Evolutionary conservation across 2,329 filamentous ascomycete genomes (phyloP).

Genomic region (Fusarium concolor): DNA sequence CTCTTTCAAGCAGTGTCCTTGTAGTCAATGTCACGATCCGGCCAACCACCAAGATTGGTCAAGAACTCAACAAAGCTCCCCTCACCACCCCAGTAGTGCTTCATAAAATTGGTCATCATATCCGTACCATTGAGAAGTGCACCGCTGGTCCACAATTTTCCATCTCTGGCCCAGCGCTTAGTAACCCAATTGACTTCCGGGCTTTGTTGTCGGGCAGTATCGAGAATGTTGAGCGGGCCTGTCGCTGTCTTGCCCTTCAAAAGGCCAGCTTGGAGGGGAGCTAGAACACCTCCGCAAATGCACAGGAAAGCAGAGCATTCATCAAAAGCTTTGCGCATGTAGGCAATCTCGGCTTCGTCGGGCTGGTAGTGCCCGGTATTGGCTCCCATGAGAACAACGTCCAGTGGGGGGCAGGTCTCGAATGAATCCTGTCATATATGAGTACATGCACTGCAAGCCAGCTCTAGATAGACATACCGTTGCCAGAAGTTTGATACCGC

Average conservation of each 20-base stretch:
- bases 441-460: no score
- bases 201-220: slow-evolving; percentile 39
- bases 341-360: slow-evolving; percentile 52
- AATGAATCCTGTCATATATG: slow-evolving; percentile 51
- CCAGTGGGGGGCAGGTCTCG: slow-evolving; percentile 53
- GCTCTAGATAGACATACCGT: slow-evolving; percentile 37
- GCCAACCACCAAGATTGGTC: slow-evolving; percentile 42
- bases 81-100: slow-evolving; percentile 47
- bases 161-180: slow-evolving; percentile 52
- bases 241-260: slow-evolving; percentile 54
- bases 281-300: slow-evolving; percentile 54
- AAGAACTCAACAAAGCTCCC: slow-evolving; percentile 33
- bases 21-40: slow-evolving; percentile 50
- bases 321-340: slow-evolving; percentile 51
- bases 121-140: slow-evolving; percentile 52
- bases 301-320: slow-evolving; percentile 53
- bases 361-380: slow-evolving; percentile 43
- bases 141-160: slow-evolving; percentile 53
- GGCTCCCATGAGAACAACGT: slow-evolving; percentile 57
- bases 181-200: slow-evolving; percentile 54
- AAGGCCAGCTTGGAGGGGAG: slow-evolving; percentile 51
- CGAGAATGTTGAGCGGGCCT: slow-evolving; percentile 49
- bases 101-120: slow-evolving; percentile 49
- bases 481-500: slow-evolving; percentile 45
- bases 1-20: slow-evolving; percentile 40